phyloP scores from a whole-genome alignment of 2,329 filamentous ascomycete species.

The Calycina marina region DNA sequence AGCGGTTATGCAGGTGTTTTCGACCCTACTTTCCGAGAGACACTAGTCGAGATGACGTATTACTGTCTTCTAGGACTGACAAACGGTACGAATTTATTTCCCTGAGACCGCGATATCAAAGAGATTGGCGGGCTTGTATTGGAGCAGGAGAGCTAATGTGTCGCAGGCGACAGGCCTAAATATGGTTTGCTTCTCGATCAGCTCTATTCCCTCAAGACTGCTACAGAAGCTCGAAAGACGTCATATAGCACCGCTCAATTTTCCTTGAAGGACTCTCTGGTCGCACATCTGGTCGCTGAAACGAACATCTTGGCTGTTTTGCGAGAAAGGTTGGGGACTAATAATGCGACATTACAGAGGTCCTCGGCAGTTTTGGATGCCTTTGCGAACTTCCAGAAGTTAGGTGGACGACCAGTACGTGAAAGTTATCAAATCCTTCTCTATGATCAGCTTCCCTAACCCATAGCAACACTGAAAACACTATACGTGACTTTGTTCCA shows the following conservation, averaged over 20 bases:
- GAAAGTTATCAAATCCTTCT: background rate
- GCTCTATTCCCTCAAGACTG: constrained; percentile 63
- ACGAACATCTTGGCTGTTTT: constrained; percentile 61
- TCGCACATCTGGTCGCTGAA: constrained; percentile 66
- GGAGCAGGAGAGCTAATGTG: too few relatives aligned
- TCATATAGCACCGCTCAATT: too few relatives aligned
- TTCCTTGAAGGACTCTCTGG: constrained; percentile 55
- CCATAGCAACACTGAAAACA: too few relatives aligned
- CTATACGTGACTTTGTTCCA: too few relatives aligned
- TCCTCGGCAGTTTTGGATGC: constrained; percentile 45
- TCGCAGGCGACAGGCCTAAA: constrained; percentile 48
- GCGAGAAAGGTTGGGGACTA: constrained; percentile 34
- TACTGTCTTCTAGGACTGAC: constrained; percentile 59
- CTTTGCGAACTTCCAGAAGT: constrained; percentile 44
- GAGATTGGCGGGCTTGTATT: too few relatives aligned
- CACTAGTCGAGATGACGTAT: constrained; percentile 60
- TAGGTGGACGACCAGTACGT: constrained; percentile 26
- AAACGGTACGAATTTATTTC: too few relatives aligned
- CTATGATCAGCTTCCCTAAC: too few relatives aligned
- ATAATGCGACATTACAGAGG: constrained; percentile 35
- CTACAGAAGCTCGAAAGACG: constrained; percentile 47
- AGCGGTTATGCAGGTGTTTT: constrained; percentile 47
- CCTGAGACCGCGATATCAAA: too few relatives aligned
- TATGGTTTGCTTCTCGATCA: constrained; percentile 68
- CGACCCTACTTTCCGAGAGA: constrained; percentile 47